Evolutionary conservation across 106 monocot species (phyloP).

Genomic region (Allium cepa): DNA sequence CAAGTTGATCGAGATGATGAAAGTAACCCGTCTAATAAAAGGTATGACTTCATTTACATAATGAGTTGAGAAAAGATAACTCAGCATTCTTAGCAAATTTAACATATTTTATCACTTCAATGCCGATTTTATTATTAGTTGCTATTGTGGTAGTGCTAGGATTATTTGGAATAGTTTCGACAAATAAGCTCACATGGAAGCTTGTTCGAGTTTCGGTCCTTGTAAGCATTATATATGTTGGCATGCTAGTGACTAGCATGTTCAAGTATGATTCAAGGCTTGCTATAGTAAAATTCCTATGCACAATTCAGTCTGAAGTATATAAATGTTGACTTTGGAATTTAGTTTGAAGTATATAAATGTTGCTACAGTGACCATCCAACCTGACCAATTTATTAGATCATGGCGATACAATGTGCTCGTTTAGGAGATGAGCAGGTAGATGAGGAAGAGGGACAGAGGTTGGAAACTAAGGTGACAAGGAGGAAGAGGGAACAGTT

Average conservation of each 20-base stretch:
- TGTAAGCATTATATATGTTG: slow-evolving; percentile 92
- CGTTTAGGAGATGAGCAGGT: slow-evolving; percentile 70
- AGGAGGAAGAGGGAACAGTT: too few relatives aligned
- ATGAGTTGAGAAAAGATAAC: too few relatives aligned
- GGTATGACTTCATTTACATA: neutral
- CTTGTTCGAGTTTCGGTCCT: slow-evolving; percentile 82
- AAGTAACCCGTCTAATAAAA: neutral
- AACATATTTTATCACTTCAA: neutral
- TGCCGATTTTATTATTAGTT: slow-evolving; percentile 91
- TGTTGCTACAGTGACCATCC: slow-evolving; percentile 93
- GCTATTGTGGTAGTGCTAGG: slow-evolving; percentile 54
- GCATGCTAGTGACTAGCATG: slow-evolving; percentile 93
- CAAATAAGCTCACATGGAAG: slow-evolving; percentile 84
- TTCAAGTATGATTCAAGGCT: slow-evolving; percentile 47
- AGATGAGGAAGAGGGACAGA: too few relatives aligned
- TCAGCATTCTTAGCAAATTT: neutral
- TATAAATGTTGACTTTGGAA: neutral
- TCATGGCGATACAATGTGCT: slow-evolving; percentile 73
- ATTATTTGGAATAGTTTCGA: slow-evolving; percentile 48
- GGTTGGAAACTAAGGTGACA: too few relatives aligned
- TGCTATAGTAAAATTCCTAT: neutral
- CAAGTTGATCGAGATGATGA: neutral
- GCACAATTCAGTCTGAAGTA: neutral
- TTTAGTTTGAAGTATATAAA: slow-evolving; percentile 92
- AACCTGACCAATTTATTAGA: slow-evolving; percentile 92